A percentile compares a stretch with the other conserved stretches of the same genome.
Conservation (phyloP, 371 early-diverging fungal species). For the Batrachochytrium dendrobatidis region DNA sequence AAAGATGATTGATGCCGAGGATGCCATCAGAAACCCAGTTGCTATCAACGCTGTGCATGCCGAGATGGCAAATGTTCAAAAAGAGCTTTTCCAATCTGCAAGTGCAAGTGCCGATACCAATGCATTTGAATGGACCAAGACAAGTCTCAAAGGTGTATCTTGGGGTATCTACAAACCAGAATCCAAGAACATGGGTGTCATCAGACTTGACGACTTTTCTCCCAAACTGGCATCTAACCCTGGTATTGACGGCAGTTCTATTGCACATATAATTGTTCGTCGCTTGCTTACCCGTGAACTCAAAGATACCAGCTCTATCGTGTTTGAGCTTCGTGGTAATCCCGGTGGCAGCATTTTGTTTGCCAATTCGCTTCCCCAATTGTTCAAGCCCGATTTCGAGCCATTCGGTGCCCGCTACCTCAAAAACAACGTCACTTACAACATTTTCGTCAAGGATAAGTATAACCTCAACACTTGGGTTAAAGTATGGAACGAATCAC, state of each 20-base stretch:
- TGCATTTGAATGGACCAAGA: slow-evolving; percentile 8
- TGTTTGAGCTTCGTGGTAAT: slow-evolving; percentile 17
- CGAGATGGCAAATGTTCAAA: too few species aligned
- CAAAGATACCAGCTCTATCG: slow-evolving; percentile 13
- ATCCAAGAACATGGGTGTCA: too few species aligned
- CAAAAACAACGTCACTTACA: background rate
- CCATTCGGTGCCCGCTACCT: slow-evolving; percentile 7
- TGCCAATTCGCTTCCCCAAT: slow-evolving; percentile 15
- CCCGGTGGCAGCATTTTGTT: slow-evolving; percentile 13
- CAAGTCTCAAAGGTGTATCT: slow-evolving; percentile 8
- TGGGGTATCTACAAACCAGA: slow-evolving; percentile 17
- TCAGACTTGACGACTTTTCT: background rate
- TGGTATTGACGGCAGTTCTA: slow-evolving; percentile 10
- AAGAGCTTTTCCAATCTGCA: too few species aligned
- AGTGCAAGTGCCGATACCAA: too few species aligned
- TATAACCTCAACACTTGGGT: too few species aligned
- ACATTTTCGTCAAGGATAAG: slow-evolving; percentile 6
- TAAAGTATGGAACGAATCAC: too few species aligned
- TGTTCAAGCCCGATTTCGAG: slow-evolving; percentile 7
- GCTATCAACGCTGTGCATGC: too few species aligned
- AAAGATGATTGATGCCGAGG: too few species aligned
- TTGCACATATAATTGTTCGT: slow-evolving; percentile 15
- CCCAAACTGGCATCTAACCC: slow-evolving; percentile 1
- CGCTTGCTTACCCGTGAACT: slow-evolving; percentile 2
- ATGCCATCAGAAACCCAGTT: too few species aligned